Evolutionary conservation across 179 eudicot genomes (phyloP), one percentile per base, ranked within the genome.

Genomic region (Camellia oleifera): DNA sequence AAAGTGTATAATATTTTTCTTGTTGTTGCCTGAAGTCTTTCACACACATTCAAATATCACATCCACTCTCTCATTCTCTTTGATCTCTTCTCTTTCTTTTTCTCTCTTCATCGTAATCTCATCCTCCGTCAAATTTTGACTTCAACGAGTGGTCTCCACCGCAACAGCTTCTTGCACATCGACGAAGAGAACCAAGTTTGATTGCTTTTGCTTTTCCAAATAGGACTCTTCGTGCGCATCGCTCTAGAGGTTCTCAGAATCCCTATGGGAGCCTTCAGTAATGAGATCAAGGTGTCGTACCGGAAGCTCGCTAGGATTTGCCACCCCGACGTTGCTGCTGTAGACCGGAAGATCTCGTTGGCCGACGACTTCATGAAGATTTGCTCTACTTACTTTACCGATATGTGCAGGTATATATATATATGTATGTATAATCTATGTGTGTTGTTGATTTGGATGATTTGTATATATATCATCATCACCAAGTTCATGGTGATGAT

Each of bases 211-310:
- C 40, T 79, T 70, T 40, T 80, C 75, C 54, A 61, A 12, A 26
- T 76, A 65, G 64, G 50, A 84, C 40, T 57, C 78, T 17, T 53
- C 79, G 8, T 40, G 77, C 5, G 32, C 83, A 3, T 73, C 78
- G 26, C 80, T 89, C 9, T 93, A 93, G 90, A 90, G 11, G 85
- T 89, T 7, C 84, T 93, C 50, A 86, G 92, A n/a, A 78, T 93
- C 45, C 74, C 88, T 1, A 42, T 32, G 61, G 87, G 79, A 20
- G 93, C 97, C 20, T 70, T 88, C 5, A 40, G 26, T 50, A 80
- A 79, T 3, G 95, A 91, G 54, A 90, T 93, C 86, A 93, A 91
- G 77, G 78, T 90, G 44, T 93, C 93, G 32, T 93, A 93, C 79
- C 80, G 95, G 40, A 82, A 82, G n/a, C 83, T 88, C 4, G 95